phyloP scores from a whole-genome alignment of 345 rosid genomes.

The Excoecaria cochinchinensis region DNA sequence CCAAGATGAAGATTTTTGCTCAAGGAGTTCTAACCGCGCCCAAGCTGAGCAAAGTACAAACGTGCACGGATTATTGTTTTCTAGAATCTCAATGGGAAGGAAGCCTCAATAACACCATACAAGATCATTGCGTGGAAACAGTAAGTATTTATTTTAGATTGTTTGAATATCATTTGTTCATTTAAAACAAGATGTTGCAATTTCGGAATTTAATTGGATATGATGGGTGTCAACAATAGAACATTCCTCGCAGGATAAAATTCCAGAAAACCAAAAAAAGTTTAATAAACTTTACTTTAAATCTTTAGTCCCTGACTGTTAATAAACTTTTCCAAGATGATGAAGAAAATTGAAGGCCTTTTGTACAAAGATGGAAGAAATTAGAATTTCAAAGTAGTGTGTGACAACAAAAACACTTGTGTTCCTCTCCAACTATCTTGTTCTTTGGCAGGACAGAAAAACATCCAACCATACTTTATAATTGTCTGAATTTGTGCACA shows the following conservation, averaged over 20 bases:
- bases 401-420: too few relatives aligned
- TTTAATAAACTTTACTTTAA: background rate
- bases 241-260: too few relatives aligned
- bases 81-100: background rate
- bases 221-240: background rate
- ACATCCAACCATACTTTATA: too few relatives aligned
- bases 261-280: too few relatives aligned
- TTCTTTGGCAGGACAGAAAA: too few relatives aligned
- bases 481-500: too few relatives aligned
- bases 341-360: background rate
- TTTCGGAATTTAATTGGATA: background rate
- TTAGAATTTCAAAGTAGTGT: background rate
- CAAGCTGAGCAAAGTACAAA: background rate
- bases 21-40: background rate
- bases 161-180: background rate
- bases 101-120: background rate
- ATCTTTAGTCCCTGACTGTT: background rate
- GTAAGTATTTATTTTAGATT: background rate
- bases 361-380: background rate
- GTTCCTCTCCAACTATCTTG: too few relatives aligned
- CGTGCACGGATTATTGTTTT: background rate
- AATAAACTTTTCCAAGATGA: background rate
- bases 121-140: background rate
- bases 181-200: background rate
- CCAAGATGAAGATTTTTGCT: background rate